phyloP scores from a whole-genome alignment of 1,284 basidiomycete species.

The Ustanciosporium gigantosporum region DNA sequence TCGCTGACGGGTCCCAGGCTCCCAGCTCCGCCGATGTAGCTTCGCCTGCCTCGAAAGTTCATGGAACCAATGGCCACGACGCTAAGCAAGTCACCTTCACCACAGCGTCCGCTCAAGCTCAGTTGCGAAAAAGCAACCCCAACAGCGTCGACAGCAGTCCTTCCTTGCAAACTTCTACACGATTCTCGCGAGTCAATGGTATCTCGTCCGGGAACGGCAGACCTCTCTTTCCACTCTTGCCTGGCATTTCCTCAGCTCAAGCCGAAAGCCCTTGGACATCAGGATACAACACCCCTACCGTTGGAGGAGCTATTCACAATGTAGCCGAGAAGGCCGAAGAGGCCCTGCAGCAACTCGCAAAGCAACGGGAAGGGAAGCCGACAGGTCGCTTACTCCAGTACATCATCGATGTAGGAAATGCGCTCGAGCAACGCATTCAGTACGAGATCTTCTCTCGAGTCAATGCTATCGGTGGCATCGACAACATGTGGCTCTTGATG shows the following conservation, averaged over 20 bases:
- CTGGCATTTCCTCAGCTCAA: constrained; percentile 21
- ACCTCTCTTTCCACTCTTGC: constrained; percentile 21
- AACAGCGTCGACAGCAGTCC: constrained; percentile 3
- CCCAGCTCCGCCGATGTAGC: constrained; percentile 1
- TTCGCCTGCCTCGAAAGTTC: constrained; percentile 19
- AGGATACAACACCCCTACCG: constrained; percentile 29
- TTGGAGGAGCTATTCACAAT: constrained; percentile 20
- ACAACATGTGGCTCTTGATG: constrained; percentile 51
- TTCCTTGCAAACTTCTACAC: constrained; percentile 17
- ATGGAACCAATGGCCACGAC: constrained; percentile 1
- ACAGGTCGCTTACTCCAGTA: constrained; percentile 1
- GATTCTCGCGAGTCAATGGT: constrained; percentile 27
- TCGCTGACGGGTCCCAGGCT: too few species aligned
- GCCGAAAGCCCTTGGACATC: constrained; percentile 33
- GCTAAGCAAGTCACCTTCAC: constrained; percentile 13
- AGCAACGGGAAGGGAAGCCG: constrained; percentile 10
- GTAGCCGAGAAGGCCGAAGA: constrained; percentile 26
- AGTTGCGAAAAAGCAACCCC: not conserved
- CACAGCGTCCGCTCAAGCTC: not conserved
- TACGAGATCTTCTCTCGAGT: constrained; percentile 30
- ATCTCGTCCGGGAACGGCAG: not conserved
- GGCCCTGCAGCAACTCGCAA: constrained; percentile 14
- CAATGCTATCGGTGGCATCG: constrained; percentile 41
- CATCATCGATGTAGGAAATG: constrained; percentile 5
- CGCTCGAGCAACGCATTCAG: constrained; percentile 22